Evolutionary conservation across 768 basidiomycete species (phyloP).

Genomic region (Amanita pallidorosea): DNA sequence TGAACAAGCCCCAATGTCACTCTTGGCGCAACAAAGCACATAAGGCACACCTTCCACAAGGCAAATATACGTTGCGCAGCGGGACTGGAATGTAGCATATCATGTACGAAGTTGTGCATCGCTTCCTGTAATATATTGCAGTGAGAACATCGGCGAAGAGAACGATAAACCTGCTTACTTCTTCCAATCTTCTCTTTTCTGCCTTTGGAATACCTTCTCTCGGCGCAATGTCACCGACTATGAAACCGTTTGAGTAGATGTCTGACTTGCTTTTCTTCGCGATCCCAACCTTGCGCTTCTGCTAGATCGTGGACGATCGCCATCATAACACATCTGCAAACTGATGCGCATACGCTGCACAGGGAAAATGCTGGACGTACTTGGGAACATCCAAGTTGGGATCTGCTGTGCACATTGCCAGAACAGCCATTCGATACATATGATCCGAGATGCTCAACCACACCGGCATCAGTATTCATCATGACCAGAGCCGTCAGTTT

Average conservation of each 20-base stretch:
- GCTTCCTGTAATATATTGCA: conserved; percentile 45
- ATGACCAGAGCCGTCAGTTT: neutral
- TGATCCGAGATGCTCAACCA: conserved; percentile 83
- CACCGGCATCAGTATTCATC: neutral
- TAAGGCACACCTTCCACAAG: conserved; percentile 55
- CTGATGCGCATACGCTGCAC: neutral
- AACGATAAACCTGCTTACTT: conserved; percentile 25
- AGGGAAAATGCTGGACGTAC: conserved; percentile 25
- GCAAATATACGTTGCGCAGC: conserved; percentile 57
- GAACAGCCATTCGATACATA: conserved; percentile 95
- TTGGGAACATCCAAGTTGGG: conserved; percentile 59
- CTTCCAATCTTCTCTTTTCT: conserved; percentile 72
- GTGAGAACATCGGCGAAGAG: neutral
- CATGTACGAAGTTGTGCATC: conserved; percentile 82
- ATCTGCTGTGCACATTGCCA: conserved; percentile 82
- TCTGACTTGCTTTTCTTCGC: neutral
- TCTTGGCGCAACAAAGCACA: neutral
- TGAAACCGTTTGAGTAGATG: neutral
- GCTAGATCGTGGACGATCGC: conserved; percentile 90
- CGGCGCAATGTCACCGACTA: conserved; percentile 92
- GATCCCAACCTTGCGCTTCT: conserved; percentile 69
- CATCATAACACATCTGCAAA: conserved; percentile 76
- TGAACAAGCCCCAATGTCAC: conserved; percentile 14
- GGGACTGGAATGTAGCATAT: conserved; percentile 75
- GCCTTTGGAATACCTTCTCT: conserved; percentile 75